phyloP scores from a whole-genome alignment of 148 eudicot genomes.

The Fallopia convolvulus region DNA sequence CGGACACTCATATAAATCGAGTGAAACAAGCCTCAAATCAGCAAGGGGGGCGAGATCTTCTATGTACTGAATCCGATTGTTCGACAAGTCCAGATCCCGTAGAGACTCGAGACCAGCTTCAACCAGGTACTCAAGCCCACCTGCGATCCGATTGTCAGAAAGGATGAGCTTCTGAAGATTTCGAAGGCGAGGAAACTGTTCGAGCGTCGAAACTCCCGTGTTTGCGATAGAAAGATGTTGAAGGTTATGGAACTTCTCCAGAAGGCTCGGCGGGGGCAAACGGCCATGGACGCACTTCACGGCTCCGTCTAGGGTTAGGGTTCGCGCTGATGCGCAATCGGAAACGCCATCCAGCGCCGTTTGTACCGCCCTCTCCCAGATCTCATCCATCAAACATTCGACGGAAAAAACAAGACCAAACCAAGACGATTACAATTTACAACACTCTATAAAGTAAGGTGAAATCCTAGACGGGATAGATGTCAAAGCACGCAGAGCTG shows the following conservation, averaged over 20 bases:
- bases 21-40: conserved; percentile 53
- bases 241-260: conserved; percentile 64
- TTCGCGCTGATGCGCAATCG: conserved; percentile 35
- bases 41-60: conserved; percentile 65
- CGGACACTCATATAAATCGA: conserved; percentile 96
- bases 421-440: background rate
- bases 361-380: conserved; percentile 92
- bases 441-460: background rate
- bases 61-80: conserved; percentile 64
- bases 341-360: conserved; percentile 79
- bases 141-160: conserved; percentile 77
- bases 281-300: conserved; percentile 84
- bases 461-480: background rate
- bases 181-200: conserved; percentile 59
- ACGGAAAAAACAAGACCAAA: background rate
- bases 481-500: background rate
- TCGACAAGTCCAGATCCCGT: conserved; percentile 80
- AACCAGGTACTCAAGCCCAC: conserved; percentile 63
- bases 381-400: conserved; percentile 63
- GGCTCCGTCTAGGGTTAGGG: conserved; percentile 86
- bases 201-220: conserved; percentile 66
- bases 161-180: conserved; percentile 59
- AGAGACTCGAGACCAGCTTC: conserved; percentile 57
- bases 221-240: conserved; percentile 75
- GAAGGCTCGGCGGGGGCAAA: conserved; percentile 57